Conservation (phyloP, 495 filamentous ascomycete genomes). For the Xanthoparmelia taractica region DNA sequence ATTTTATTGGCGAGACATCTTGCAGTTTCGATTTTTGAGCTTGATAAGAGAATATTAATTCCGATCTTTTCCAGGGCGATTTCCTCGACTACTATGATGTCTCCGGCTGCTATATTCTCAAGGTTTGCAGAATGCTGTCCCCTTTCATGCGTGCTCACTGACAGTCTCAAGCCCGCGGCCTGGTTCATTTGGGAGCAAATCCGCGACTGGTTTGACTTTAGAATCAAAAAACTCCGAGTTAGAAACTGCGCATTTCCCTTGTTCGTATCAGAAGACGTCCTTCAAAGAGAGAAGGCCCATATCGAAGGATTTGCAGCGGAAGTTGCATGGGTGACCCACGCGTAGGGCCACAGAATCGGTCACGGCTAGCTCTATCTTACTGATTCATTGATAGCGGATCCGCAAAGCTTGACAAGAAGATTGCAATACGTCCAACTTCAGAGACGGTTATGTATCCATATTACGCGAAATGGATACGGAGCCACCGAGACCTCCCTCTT, state of each 20-base stretch:
- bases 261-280: slow-evolving; percentile 82
- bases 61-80: slow-evolving; percentile 45
- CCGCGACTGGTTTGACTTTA: slow-evolving; percentile 76
- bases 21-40: too few relatives aligned
- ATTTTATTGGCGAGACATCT: not conserved
- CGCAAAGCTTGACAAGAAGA: slow-evolving; percentile 84
- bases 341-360: slow-evolving; percentile 45
- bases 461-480: slow-evolving; percentile 93
- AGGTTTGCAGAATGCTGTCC: not conserved
- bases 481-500: slow-evolving; percentile 86
- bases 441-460: slow-evolving; percentile 94
- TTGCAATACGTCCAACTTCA: slow-evolving; percentile 91
- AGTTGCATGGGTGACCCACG: slow-evolving; percentile 96
- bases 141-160: not conserved
- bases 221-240: slow-evolving; percentile 83
- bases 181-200: slow-evolving; percentile 93
- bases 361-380: slow-evolving; percentile 18
- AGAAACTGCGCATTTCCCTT: slow-evolving; percentile 94
- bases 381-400: slow-evolving; percentile 52
- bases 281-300: slow-evolving; percentile 93
- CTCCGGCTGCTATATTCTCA: slow-evolving; percentile 87
- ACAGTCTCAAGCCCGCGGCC: slow-evolving; percentile 52
- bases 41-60: not conserved
- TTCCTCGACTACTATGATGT: slow-evolving; percentile 94
- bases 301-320: slow-evolving; percentile 97